phyloP scores from a whole-genome alignment of 2,329 filamentous ascomycete genomes.

The Cercospora sp. region DNA sequence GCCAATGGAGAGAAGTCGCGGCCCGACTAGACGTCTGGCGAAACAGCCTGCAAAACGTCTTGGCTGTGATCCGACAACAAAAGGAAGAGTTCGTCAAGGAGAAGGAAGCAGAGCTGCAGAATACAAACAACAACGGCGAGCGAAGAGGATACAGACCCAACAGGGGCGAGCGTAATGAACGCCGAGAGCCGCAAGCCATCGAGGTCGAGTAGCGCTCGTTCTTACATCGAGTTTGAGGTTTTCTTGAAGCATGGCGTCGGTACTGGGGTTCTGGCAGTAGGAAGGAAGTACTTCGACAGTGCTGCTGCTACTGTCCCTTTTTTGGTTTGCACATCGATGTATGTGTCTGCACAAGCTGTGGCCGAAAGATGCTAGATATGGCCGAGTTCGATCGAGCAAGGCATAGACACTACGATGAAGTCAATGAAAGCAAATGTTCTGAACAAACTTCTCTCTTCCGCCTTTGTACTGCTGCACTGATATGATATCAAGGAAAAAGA shows the following conservation, averaged over 20 bases:
- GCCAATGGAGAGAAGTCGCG: slow-evolving; percentile 95
- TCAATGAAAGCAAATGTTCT: slow-evolving; percentile 1
- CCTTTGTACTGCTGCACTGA: too few species aligned
- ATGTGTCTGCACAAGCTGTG: background rate
- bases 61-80: slow-evolving; percentile 75
- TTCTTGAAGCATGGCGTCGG: slow-evolving; percentile 18
- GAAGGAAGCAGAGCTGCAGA: slow-evolving; percentile 58
- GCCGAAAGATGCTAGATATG: background rate
- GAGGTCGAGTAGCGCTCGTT: slow-evolving; percentile 31
- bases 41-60: slow-evolving; percentile 73
- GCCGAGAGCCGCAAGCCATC: slow-evolving; percentile 24
- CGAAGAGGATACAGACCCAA: slow-evolving; percentile 31
- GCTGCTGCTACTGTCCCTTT: background rate
- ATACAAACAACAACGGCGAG: slow-evolving; percentile 19
- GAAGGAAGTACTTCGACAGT: background rate
- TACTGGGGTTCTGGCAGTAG: slow-evolving; percentile 8
- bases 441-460: too few species aligned
- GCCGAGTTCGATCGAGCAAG: background rate
- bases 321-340: background rate
- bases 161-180: slow-evolving; percentile 30
- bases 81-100: slow-evolving; percentile 75
- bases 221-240: slow-evolving; percentile 4
- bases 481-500: too few species aligned
- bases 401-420: slow-evolving; percentile 6
- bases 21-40: slow-evolving; percentile 90